Evolutionary conservation across 306 rosid genomes (phyloP).

Genomic region (Senna tora): DNA sequence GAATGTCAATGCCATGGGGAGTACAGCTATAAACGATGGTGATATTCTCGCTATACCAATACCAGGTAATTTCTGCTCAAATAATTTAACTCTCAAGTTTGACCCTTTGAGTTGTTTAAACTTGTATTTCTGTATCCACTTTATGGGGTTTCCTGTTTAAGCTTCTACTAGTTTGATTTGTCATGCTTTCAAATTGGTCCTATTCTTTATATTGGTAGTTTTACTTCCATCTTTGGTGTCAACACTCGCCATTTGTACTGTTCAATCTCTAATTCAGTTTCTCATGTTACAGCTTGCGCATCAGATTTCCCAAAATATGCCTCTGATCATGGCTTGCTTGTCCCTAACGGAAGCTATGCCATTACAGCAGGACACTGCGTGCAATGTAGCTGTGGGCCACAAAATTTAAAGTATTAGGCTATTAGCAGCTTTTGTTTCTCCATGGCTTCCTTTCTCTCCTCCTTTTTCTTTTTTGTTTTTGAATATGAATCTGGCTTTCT

Average conservation of each 20-base stretch:
- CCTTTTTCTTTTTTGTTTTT: neutral
- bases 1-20: conserved; percentile 85
- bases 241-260: neutral
- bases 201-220: neutral
- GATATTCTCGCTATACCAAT: conserved; percentile 74
- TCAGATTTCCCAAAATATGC: conserved; percentile 77
- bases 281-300: conserved; percentile 71
- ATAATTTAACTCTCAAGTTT: conserved; percentile 1
- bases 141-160: neutral
- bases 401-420: conserved; percentile 72
- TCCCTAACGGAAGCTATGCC: conserved; percentile 95
- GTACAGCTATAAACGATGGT: conserved; percentile 54
- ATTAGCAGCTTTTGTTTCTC: conserved; percentile 30
- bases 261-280: conserved; percentile 16
- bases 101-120: neutral
- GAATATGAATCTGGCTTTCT: conserved; percentile 16
- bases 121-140: neutral
- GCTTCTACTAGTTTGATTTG: neutral
- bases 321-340: conserved; percentile 79
- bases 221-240: neutral
- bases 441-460: conserved; percentile 17
- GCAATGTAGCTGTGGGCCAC: conserved; percentile 97
- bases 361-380: conserved; percentile 93
- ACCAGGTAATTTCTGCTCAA: conserved; percentile 48
- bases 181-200: neutral